Evolutionary conservation across 805 yeast genomes (phyloP), one percentile per base, ranked within the genome.

Genomic region (Starmerella kuoi): DNA sequence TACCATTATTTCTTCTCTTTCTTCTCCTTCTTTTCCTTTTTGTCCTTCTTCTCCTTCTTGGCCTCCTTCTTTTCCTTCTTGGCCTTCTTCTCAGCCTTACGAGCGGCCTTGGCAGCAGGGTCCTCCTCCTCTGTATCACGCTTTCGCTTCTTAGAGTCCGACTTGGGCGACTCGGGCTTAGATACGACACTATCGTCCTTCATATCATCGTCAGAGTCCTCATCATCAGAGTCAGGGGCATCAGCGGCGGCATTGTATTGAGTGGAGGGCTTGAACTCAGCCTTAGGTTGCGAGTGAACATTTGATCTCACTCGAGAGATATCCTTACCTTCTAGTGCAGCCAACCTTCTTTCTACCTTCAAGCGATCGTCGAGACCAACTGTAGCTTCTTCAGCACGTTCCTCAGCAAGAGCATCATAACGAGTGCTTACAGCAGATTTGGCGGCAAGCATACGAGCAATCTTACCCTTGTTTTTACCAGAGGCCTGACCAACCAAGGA

Each of bases 361-460:
- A 84, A 77, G 68, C 98, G 79, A 54, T 82, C 88, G 54, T 78
- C 80, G 55, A 84, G 70, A 59, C 98, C 98, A 58, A 87, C 73
- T 55, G 87, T 94, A 51, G 96, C 95, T 49, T 84, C 75, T 59
- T 91, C 97, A 55, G 85, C 94, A 66, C 96, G 77, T 57, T 91
- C 97, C 70, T 91, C 98, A 51, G 96, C 80, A 48, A 91, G 71
- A 25, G 96, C 94, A 69, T 91, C 98, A 64, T 82, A 88, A 72
- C 98, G 83, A 55, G 88, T 71, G 49, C 95, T 83, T 57, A 91
- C 93, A 42, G 98, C 94, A 54, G 96, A 94, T 71, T 91, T 91
- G 46, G 97, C 97, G 56, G 98, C 98, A 51, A 91, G 75, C 54
- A 91, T 95, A 71, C 98, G 80, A 45, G 98, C 97, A 62, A 91